Evolutionary conservation across 345 rosid genomes (phyloP), one percentile per base, ranked within the genome.

Genomic region (Rhizophora apiculata): DNA sequence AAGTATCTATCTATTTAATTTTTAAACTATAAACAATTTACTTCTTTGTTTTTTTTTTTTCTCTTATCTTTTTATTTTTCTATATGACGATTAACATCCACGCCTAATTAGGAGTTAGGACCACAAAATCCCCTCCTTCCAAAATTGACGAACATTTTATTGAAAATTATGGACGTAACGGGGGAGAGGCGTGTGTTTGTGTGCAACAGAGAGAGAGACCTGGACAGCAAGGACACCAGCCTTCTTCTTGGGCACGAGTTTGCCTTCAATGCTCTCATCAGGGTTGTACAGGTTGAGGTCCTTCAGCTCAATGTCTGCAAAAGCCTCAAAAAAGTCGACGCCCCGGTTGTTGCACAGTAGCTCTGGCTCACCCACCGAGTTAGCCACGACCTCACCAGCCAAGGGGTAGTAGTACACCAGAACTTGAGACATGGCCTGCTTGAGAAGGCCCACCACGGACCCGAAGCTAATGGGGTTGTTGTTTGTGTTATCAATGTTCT

Each of bases 311-410:
- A 87, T 63, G 64, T 88, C 85, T 2, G 90, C 93, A 19, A 27
- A 31, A 19, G 96, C 96, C 60, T 90, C 90, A 21, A 74, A 1
- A 63, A 90, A 93, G 56, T 88, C 93, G 8, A 88, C 96, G 2
- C 98, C 98, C 1, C 90, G 83, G 76, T 93, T 93, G 87, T 86
- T 89, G 75, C 93, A 93, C 5, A 88, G 81, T 43, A 90, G 74
- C 87, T 90, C 98, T 2, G 96, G 93, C 80, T 93, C 98, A 13
- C 86, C 89, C 4, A 74, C 60, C 0, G 86, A 46, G 83, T 82
- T 90, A 1, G 66, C 18, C 34, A 90, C 87, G 13, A 90, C 78
- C 85, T 90, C 90, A 1, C 93, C 93, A 1, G 89, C 86, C 7
- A 88, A 86, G 27, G 93, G 87, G 26, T 90, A 93, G 84, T 86